These are phyloP conservation scores for Thermochaetoides thermophila DNA, from an alignment of 495 filamentous ascomycete species.

Conservation along the genomic window DNA sequence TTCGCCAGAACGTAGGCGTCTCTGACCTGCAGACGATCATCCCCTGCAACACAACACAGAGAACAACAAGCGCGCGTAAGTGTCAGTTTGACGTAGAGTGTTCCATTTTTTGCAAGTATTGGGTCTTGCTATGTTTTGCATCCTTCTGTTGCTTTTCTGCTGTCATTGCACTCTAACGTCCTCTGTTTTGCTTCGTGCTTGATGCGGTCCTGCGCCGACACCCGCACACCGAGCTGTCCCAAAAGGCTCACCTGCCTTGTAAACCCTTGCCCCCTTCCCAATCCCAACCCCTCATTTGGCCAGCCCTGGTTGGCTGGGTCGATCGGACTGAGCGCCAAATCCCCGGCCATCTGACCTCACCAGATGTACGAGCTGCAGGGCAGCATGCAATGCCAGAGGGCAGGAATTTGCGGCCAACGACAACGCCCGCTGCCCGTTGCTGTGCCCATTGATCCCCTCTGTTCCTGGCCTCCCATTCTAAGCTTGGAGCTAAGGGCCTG, in stretches of 20 bases:
- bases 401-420: slow-evolving; percentile 1
- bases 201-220: too few relatives aligned
- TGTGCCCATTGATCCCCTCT: slow-evolving; percentile 1
- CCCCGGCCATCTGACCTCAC: slow-evolving; percentile 25
- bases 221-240: slow-evolving; percentile 14
- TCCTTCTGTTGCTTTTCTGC: neutral
- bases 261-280: slow-evolving; percentile 12
- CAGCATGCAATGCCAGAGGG: slow-evolving; percentile 9
- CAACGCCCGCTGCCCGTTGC: neutral
- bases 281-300: slow-evolving; percentile 18
- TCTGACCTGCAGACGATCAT: slow-evolving; percentile 1
- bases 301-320: slow-evolving; percentile 18
- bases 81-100: slow-evolving; percentile 1
- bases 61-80: slow-evolving; percentile 8
- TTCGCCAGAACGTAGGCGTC: neutral
- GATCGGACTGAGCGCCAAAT: slow-evolving; percentile 17
- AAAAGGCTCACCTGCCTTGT: slow-evolving; percentile 16
- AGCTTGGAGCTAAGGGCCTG: too few relatives aligned
- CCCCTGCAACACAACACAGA: slow-evolving; percentile 1
- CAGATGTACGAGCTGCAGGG: slow-evolving; percentile 15
- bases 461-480: neutral
- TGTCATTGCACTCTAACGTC: too few relatives aligned
- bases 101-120: slow-evolving; percentile 3
- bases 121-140: too few relatives aligned
- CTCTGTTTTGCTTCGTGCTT: too few relatives aligned